Conservation (phyloP, 176 grass and related monocot genomes). For the Aegilops speltoides region DNA sequence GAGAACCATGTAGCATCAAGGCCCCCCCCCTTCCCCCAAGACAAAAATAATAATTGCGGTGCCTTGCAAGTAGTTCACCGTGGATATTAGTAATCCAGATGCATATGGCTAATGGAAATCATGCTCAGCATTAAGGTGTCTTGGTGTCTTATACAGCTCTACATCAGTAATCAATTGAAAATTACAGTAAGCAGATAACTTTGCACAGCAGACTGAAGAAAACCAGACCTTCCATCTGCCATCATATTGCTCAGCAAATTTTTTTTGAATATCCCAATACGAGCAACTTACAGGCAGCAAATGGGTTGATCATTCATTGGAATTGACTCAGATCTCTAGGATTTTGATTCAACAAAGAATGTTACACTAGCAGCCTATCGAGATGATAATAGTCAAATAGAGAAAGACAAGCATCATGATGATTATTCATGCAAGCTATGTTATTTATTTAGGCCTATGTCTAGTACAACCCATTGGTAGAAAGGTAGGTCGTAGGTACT, state of each 20-base stretch:
- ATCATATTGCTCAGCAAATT: background rate
- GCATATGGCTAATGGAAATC: background rate
- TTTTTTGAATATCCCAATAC: background rate
- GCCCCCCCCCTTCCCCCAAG: background rate
- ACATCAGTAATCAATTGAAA: background rate
- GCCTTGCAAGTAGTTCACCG: background rate
- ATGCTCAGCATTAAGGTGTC: background rate
- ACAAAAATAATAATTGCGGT: background rate
- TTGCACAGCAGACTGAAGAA: background rate
- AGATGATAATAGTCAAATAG: background rate
- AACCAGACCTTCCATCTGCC: background rate
- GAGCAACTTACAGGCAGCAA: background rate
- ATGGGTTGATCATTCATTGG: background rate
- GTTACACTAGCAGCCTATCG: background rate
- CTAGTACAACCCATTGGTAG: background rate
- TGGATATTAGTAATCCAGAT: background rate
- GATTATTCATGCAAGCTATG: background rate
- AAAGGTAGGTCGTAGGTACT: background rate
- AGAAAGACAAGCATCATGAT: background rate
- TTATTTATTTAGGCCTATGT: background rate
- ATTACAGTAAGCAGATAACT: slow-evolving; percentile 9
- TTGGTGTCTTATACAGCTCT: background rate
- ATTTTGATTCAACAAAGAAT: background rate
- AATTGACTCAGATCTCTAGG: background rate
- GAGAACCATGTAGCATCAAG: background rate